Percentiles rank a stretch among this genome's conserved stretches.
Evolutionary conservation across 2,329 filamentous ascomycete genomes (phyloP).

Genomic region (Fusarium mangiferae): DNA sequence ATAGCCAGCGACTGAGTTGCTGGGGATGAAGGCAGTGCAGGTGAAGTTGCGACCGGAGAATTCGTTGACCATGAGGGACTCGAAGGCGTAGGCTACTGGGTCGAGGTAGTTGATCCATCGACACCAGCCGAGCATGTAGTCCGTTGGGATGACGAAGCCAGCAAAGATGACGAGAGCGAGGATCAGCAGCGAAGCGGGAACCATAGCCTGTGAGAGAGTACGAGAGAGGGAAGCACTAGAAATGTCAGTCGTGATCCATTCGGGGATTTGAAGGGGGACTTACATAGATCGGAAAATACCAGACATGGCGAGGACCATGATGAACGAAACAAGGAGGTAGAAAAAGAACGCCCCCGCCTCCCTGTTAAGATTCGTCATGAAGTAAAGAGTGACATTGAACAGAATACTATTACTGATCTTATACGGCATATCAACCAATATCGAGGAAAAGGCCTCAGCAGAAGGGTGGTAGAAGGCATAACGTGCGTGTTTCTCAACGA

Average conservation of each 20-base stretch:
- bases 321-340: constrained; percentile 58
- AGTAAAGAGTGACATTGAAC: constrained; percentile 60
- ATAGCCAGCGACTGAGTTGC: constrained; percentile 46
- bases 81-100: constrained; percentile 74
- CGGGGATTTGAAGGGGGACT: background rate
- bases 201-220: constrained; percentile 61
- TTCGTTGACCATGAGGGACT: constrained; percentile 74
- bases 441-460: constrained; percentile 49
- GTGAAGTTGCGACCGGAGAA: constrained; percentile 55
- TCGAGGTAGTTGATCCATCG: constrained; percentile 76
- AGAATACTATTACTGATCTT: constrained; percentile 54
- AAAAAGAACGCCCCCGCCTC: constrained; percentile 60
- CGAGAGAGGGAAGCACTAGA: constrained; percentile 56
- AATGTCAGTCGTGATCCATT: background rate
- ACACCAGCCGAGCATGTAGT: constrained; percentile 71
- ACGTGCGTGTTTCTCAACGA: constrained; percentile 54
- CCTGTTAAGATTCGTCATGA: constrained; percentile 58
- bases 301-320: constrained; percentile 70
- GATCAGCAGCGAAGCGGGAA: constrained; percentile 53
- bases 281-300: constrained; percentile 64
- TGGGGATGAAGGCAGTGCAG: constrained; percentile 40
- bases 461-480: constrained; percentile 55
- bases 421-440: constrained; percentile 57
- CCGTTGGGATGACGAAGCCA: constrained; percentile 58
- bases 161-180: constrained; percentile 54